phyloP scores from a whole-genome alignment of 1,284 basidiomycete genomes.

The Microbotryum silenes-acaulis region DNA sequence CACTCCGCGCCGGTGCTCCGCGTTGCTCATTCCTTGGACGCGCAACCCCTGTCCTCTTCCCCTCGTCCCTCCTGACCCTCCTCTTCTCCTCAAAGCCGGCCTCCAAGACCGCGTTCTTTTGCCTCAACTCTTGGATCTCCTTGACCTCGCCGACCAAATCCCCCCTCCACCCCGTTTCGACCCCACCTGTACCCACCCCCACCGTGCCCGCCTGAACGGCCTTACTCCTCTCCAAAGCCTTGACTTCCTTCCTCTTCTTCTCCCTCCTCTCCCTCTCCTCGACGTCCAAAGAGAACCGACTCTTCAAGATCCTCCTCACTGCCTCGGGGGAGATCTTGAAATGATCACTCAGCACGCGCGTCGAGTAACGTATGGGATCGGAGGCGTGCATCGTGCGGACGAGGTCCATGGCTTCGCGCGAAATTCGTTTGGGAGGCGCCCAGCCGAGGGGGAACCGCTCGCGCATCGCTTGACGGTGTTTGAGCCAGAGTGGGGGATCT shows the following conservation, averaged over 20 bases:
- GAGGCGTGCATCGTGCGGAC: conserved; percentile 62
- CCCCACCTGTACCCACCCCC: neutral
- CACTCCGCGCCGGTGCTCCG: no score
- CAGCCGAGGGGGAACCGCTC: conserved; percentile 46
- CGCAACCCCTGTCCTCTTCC: no score
- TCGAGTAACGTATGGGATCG: conserved; percentile 62
- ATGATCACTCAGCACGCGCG: conserved; percentile 61
- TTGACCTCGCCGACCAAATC: conserved; percentile 5
- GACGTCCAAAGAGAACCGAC: conserved; percentile 60
- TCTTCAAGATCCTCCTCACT: conserved; percentile 71
- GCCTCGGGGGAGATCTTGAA: conserved; percentile 82
- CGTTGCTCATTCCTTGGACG: no score
- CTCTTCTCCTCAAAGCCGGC: no score
- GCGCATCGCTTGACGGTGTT: conserved; percentile 18
- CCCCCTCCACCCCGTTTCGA: conserved; percentile 1
- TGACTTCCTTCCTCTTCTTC: conserved; percentile 50
- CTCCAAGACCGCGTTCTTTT: no score
- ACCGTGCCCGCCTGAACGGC: conserved; percentile 30
- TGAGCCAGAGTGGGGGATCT: conserved; percentile 13
- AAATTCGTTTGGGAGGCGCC: conserved; percentile 76
- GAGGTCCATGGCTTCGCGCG: conserved; percentile 83
- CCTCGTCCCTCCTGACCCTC: no score
- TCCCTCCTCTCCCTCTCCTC: conserved; percentile 34
- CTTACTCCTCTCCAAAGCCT: conserved; percentile 44
- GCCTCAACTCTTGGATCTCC: conserved; percentile 7